Evolutionary conservation across 1,284 basidiomycete genomes (phyloP).

Genomic region (Porodaedalea pini): DNA sequence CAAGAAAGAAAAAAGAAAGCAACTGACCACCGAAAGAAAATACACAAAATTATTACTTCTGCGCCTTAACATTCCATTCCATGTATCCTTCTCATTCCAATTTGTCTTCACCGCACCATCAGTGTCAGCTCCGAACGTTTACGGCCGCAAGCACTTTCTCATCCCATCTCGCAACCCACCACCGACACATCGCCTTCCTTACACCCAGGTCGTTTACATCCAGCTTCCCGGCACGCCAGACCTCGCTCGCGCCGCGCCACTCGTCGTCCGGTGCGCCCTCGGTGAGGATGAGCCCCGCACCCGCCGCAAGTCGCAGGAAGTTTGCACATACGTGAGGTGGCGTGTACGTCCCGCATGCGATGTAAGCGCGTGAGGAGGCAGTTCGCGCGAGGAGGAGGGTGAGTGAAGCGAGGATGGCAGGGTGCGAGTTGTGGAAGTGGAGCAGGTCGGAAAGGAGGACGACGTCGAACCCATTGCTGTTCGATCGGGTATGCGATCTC

Average conservation of each 20-base stretch:
- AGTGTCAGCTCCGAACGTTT: not conserved
- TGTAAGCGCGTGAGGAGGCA: constrained; percentile 44
- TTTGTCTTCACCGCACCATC: not conserved
- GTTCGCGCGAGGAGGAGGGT: constrained; percentile 43
- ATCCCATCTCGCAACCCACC: constrained; percentile 26
- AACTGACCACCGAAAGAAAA: not conserved
- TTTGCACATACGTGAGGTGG: constrained; percentile 47
- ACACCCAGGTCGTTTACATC: constrained; percentile 19
- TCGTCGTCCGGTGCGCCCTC: constrained; percentile 31
- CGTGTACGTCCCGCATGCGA: constrained; percentile 66
- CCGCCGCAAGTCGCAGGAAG: constrained; percentile 45
- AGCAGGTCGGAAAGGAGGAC: constrained; percentile 68
- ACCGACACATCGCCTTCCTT: constrained; percentile 26
- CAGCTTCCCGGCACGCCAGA: constrained; percentile 12
- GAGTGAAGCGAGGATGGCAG: constrained; percentile 50
- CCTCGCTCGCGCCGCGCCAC: constrained; percentile 21
- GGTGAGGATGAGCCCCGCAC: constrained; percentile 46
- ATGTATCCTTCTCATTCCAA: not conserved
- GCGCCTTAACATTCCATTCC: not conserved
- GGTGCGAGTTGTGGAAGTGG: constrained; percentile 62
- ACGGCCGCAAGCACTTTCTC: not conserved
- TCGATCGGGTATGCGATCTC: not conserved
- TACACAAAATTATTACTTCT: not conserved
- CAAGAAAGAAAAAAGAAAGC: not conserved
- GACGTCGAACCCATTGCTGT: constrained; percentile 45